phyloP scores from a whole-genome alignment of 805 yeast genomes.

The Kodamaea neixiangensis region DNA sequence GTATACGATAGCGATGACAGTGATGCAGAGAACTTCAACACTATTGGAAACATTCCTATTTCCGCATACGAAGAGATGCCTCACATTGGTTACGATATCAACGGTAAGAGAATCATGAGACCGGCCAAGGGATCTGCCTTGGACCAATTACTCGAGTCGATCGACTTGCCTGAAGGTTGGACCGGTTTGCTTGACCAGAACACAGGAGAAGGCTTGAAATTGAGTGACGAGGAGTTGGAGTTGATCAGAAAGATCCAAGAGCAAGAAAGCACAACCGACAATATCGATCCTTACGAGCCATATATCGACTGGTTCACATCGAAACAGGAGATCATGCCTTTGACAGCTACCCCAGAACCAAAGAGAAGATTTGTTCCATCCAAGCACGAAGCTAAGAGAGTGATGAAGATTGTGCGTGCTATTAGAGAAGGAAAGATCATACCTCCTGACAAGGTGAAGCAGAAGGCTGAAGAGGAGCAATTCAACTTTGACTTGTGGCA shows the following conservation, averaged over 20 bases:
- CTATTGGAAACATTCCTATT: constrained; percentile 91
- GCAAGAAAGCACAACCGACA: constrained; percentile 80
- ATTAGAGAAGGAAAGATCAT: constrained; percentile 94
- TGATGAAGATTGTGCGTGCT: constrained; percentile 95
- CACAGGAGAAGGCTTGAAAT: constrained; percentile 82
- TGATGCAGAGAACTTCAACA: constrained; percentile 76
- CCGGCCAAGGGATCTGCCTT: constrained; percentile 97
- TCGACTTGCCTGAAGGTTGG: constrained; percentile 98
- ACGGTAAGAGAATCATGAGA: constrained; percentile 97
- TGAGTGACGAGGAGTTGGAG: constrained; percentile 85
- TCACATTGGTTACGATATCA: constrained; percentile 94
- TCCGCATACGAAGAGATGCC: constrained; percentile 97
- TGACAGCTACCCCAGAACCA: constrained; percentile 94
- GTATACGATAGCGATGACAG: constrained; percentile 94
- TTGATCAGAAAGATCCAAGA: constrained; percentile 81
- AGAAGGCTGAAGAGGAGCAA: constrained; percentile 54
- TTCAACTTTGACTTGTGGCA: constrained; percentile 83
- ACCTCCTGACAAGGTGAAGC: constrained; percentile 63
- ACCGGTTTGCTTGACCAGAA: constrained; percentile 90
- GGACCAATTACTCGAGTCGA: constrained; percentile 83
- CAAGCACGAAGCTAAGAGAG: constrained; percentile 92
- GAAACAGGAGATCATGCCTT: constrained; percentile 83
- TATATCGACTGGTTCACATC: constrained; percentile 94
- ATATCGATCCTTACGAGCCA: constrained; percentile 87
- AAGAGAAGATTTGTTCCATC: constrained; percentile 96